phyloP scores from a whole-genome alignment of 2,329 filamentous ascomycete genomes.

The Pestalotiopsis sp. region DNA sequence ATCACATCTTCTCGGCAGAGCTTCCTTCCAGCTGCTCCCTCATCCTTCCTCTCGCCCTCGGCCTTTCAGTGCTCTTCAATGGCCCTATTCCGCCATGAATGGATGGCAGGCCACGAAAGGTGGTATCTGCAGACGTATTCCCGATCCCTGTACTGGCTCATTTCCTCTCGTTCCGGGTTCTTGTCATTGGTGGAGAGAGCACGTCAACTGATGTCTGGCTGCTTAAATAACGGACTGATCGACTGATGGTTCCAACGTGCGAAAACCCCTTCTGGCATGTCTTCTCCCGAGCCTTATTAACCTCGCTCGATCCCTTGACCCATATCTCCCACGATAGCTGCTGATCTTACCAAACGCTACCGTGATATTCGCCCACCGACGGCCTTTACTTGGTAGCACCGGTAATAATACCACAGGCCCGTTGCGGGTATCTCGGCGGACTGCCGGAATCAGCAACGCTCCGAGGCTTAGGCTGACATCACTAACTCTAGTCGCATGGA shows the following conservation, averaged over 20 bases:
- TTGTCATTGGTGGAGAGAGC: neutral
- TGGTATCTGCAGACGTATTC: neutral
- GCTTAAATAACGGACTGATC: neutral
- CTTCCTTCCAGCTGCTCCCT: neutral
- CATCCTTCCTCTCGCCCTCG: neutral
- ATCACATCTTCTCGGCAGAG: neutral
- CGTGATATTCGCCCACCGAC: neutral
- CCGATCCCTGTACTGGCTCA: slow-evolving; percentile 1
- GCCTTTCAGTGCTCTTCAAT: neutral
- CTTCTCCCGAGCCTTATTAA: neutral
- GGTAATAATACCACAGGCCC: neutral
- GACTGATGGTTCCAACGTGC: neutral
- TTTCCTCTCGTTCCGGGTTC: neutral
- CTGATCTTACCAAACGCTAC: neutral
- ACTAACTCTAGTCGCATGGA: neutral
- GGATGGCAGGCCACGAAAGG: neutral
- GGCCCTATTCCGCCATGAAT: neutral
- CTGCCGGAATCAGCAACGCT: neutral
- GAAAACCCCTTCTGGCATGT: neutral
- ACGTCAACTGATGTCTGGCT: neutral
- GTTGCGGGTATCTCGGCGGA: neutral
- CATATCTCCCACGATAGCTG: neutral
- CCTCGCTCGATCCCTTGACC: neutral
- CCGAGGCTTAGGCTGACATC: neutral
- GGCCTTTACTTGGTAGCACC: neutral